Conservation (phyloP, 2,329 filamentous ascomycete species). For the Colletotrichum aenigma region DNA sequence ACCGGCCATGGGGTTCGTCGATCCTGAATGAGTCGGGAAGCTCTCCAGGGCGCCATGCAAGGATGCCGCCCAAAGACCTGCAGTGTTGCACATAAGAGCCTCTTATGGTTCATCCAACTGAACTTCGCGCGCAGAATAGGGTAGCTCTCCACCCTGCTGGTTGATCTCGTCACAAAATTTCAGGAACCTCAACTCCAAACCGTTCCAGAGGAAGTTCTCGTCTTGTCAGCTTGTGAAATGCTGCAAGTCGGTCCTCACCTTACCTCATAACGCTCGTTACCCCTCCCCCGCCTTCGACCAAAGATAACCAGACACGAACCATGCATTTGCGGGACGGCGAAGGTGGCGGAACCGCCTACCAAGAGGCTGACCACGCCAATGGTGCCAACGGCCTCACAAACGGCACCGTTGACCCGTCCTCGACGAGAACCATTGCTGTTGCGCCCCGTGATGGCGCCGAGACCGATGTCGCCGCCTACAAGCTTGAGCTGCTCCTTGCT, state of each 20-base stretch:
- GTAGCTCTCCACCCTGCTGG: conserved; percentile 11
- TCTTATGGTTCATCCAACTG: conserved; percentile 1
- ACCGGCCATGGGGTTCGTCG: conserved; percentile 17
- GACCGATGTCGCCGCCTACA: background rate
- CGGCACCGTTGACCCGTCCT: conserved; percentile 11
- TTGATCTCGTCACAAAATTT: background rate
- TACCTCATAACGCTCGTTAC: conserved; percentile 10
- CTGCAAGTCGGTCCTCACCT: background rate
- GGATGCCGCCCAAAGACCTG: conserved; percentile 10
- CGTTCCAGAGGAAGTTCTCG: background rate
- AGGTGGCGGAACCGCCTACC: conserved; percentile 19
- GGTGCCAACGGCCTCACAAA: background rate
- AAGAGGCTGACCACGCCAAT: background rate
- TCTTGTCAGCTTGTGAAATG: conserved; percentile 7
- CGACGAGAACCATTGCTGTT: conserved; percentile 13
- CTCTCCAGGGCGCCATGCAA: conserved; percentile 8
- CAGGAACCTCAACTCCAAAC: background rate
- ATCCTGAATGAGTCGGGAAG: conserved; percentile 15
- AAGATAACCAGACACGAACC: background rate
- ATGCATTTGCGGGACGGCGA: conserved; percentile 23
- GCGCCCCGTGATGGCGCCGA: background rate
- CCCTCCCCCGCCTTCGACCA: conserved; percentile 26
- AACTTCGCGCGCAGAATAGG: background rate
- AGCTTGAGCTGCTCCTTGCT: conserved; percentile 24
- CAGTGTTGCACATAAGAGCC: conserved; percentile 16